Base-by-base conservation (phyloP, 2,329 filamentous ascomycete species). In the Tolypocladium inflatum region DNA sequence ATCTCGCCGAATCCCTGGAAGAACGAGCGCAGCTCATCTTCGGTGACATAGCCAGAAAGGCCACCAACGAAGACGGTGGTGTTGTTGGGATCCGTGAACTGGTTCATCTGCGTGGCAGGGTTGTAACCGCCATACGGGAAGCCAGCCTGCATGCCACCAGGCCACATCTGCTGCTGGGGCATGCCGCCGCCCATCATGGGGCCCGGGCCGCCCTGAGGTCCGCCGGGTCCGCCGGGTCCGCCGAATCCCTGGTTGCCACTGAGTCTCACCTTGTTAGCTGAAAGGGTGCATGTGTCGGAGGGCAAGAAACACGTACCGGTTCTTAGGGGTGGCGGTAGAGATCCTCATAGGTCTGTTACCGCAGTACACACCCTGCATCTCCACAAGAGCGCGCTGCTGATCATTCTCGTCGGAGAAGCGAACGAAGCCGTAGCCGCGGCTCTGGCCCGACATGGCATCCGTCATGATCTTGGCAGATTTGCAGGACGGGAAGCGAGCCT, bases 401-500 rank as follows among this genome's bases (percentile, higher is more conserved):
- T 99, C 94, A 65, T 86, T 84, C 79, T 97, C 93, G 65, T 96
- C 91, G 56, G 91, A 91, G 79, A 99, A 99, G 65, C 94, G 91
- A 56, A 99, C 94, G 68, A 99, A 99, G 53, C 94, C 94, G 70
- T 99, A 99, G 58, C 94, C 94, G 63, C 94, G 91, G 63, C 92
- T 97, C 84, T 97, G 93, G 67, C 94, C 94, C 63, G 89, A 96
- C 76, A 97, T 94, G 61, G 94, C 93, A 70, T 99, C 94, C 61
- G 93, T 96, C 94, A 99, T 99, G 76, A 99, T 99, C 83, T 99
- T 99, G 70, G 94, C 94, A 42, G 91, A 96, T 81, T 97, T 97
- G 89, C 93, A 97, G 10, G 91, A 96, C 0, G 89, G 89, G 81
- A 96, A 99, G 61, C 93, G 91, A 70, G 87, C 88, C 78, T 97